A percentile compares a stretch with the other conserved stretches of the same genome.
Evolutionary conservation across 768 basidiomycete species (phyloP).

Genomic region (Calocybe gangraenosa): DNA sequence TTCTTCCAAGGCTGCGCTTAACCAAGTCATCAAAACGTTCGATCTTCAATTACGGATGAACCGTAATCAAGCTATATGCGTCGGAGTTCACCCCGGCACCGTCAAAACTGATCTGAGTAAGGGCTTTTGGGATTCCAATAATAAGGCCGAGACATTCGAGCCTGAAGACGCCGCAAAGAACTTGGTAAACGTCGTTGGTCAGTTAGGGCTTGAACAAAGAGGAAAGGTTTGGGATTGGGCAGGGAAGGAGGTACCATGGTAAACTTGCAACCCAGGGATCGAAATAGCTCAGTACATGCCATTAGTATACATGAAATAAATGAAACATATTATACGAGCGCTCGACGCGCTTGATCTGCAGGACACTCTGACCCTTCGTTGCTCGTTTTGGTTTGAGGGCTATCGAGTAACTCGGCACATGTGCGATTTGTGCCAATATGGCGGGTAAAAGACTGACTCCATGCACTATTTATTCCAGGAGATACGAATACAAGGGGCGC

Average conservation of each 20-base stretch:
- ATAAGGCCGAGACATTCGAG: conserved; percentile 38
- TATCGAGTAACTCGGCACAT: too few species aligned
- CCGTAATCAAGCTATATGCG: conserved; percentile 42
- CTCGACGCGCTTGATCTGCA: not conserved
- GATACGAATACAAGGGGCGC: conserved; percentile 1
- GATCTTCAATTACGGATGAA: conserved; percentile 49
- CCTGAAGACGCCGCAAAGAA: conserved; percentile 46
- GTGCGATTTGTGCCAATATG: too few species aligned
- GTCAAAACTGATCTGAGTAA: conserved; percentile 57
- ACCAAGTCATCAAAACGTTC: conserved; percentile 59
- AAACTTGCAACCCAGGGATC: too few species aligned
- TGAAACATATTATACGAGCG: not conserved
- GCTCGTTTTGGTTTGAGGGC: too few species aligned
- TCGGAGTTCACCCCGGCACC: conserved; percentile 58
- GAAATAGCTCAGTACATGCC: too few species aligned
- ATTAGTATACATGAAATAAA: too few species aligned
- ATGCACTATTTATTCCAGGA: too few species aligned
- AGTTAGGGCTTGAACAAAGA: conserved; percentile 34
- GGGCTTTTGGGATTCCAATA: conserved; percentile 42
- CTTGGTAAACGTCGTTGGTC: conserved; percentile 40
- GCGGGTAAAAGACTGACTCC: too few species aligned
- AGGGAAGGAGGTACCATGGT: conserved; percentile 44
- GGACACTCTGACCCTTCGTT: not conserved
- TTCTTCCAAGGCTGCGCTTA: conserved; percentile 58
- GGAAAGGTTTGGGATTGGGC: conserved; percentile 59